Evolutionary conservation across 1,284 basidiomycete species (phyloP).

Genomic region (Cutaneotrichosporon daszewskae): DNA sequence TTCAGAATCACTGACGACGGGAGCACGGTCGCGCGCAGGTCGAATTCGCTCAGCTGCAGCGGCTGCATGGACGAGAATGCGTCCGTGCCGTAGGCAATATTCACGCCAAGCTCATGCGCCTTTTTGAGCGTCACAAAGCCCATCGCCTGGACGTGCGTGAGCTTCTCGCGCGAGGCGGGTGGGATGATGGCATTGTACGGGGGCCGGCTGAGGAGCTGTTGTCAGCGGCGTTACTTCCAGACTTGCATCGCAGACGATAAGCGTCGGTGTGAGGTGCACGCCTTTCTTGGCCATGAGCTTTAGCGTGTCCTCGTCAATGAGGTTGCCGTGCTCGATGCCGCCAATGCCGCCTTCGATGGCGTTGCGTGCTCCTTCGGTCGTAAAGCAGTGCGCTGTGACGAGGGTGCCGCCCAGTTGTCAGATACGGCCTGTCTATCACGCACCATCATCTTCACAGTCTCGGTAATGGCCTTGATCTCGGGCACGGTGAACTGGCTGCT

Average conservation of each 20-base stretch:
- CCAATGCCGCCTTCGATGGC: slow-evolving; percentile 35
- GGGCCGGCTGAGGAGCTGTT: slow-evolving; percentile 19
- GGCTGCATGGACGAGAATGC: slow-evolving; percentile 25
- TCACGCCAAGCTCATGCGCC: slow-evolving; percentile 29
- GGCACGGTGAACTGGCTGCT: slow-evolving; percentile 52
- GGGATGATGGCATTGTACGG: slow-evolving; percentile 25
- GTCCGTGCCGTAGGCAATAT: slow-evolving; percentile 29
- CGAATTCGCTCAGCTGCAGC: slow-evolving; percentile 40
- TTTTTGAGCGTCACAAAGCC: slow-evolving; percentile 24
- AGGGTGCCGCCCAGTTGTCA: slow-evolving; percentile 22
- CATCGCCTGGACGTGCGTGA: slow-evolving; percentile 18
- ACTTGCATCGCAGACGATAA: slow-evolving; percentile 51
- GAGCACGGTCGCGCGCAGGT: slow-evolving; percentile 48
- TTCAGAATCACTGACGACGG: slow-evolving; percentile 45
- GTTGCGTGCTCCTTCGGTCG: slow-evolving; percentile 29
- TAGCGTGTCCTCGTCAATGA: slow-evolving; percentile 37
- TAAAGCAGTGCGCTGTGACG: slow-evolving; percentile 37
- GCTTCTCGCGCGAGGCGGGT: slow-evolving; percentile 20
- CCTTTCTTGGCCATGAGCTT: slow-evolving; percentile 46
- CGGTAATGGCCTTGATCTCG: slow-evolving; percentile 52
- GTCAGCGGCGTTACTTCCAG: background rate
- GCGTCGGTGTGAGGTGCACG: slow-evolving; percentile 51
- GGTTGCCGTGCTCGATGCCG: slow-evolving; percentile 53
- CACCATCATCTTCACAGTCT: slow-evolving; percentile 51
- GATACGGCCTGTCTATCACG: too few relatives aligned